These are phyloP conservation scores for Cryomyces minteri DNA, from an alignment of 495 filamentous ascomycete genomes.

Conservation along the genomic window DNA sequence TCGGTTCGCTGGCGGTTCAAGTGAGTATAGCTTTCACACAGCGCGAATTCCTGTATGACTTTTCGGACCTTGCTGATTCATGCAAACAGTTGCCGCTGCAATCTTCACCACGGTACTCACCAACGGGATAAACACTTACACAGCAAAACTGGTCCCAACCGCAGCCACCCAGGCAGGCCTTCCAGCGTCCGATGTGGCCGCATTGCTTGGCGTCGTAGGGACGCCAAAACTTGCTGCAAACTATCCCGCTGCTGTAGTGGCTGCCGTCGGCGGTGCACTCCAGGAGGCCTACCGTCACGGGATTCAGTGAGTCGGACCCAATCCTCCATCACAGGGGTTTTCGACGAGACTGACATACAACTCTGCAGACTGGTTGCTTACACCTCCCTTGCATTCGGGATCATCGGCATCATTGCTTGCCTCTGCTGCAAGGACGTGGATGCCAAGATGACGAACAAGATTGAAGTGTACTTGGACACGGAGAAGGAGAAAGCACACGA, in stretches of 20 bases:
- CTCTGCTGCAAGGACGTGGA: not conserved
- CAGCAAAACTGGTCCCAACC: slow-evolving; percentile 4
- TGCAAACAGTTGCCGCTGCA: slow-evolving; percentile 9
- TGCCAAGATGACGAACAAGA: not conserved
- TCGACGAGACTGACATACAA: no score
- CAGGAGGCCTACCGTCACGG: slow-evolving; percentile 7
- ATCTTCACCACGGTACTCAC: slow-evolving; percentile 12
- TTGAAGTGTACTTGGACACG: not conserved
- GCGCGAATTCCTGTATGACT: no score
- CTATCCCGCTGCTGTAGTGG: slow-evolving; percentile 1
- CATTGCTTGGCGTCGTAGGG: slow-evolving; percentile 5
- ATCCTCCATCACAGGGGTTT: not conserved
- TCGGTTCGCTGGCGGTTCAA: slow-evolving; percentile 12
- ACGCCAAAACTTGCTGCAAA: slow-evolving; percentile 2
- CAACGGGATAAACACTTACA: slow-evolving; percentile 1
- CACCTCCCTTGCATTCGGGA: slow-evolving; percentile 1
- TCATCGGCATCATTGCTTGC: not conserved
- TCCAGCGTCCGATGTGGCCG: not conserved
- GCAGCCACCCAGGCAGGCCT: slow-evolving; percentile 11
- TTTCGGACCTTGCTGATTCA: no score
- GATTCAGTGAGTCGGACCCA: not conserved
- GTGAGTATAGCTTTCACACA: no score
- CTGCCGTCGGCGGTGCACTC: slow-evolving; percentile 6
- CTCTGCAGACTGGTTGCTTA: not conserved
- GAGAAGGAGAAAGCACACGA: no score